These are phyloP conservation scores for Euryodendron excelsum DNA, from an alignment of 148 eudicot species.

Conservation along the genomic window DNA sequence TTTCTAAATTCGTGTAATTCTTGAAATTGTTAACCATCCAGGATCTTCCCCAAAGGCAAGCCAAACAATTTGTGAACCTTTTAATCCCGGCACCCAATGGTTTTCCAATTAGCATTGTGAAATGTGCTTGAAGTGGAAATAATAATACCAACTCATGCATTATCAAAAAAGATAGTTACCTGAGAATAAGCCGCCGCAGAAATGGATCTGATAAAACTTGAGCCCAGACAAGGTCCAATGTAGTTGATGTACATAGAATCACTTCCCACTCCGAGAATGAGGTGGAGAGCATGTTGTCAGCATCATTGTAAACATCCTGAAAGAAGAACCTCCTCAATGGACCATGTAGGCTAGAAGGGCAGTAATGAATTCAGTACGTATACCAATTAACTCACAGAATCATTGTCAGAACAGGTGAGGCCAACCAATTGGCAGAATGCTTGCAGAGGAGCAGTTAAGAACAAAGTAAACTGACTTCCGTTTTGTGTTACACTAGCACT, in stretches of 20 bases:
- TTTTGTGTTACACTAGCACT: conserved; percentile 39
- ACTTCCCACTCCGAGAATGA: conserved; percentile 90
- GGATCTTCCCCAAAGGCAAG: neutral
- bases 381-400: conserved; percentile 41
- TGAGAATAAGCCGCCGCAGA: conserved; percentile 83
- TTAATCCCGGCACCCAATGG: neutral
- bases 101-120: neutral
- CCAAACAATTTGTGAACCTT: neutral
- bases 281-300: conserved; percentile 64
- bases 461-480: conserved; percentile 91
- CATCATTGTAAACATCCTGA: conserved; percentile 68
- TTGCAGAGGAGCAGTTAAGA: conserved; percentile 83
- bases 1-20: neutral
- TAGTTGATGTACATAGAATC: conserved; percentile 71
- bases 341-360: neutral
- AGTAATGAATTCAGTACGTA: neutral
- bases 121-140: neutral
- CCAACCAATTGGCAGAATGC: conserved; percentile 93
- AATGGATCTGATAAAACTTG: conserved; percentile 88
- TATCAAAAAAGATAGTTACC: conserved; percentile 40
- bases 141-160: neutral
- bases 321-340: conserved; percentile 14
- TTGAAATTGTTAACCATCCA: neutral
- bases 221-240: conserved; percentile 83
- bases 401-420: conserved; percentile 42